Percentiles rank a stretch among this genome's conserved stretches.
phyloP scores from a whole-genome alignment of 306 rosid genomes.

The Geum urbanum region DNA sequence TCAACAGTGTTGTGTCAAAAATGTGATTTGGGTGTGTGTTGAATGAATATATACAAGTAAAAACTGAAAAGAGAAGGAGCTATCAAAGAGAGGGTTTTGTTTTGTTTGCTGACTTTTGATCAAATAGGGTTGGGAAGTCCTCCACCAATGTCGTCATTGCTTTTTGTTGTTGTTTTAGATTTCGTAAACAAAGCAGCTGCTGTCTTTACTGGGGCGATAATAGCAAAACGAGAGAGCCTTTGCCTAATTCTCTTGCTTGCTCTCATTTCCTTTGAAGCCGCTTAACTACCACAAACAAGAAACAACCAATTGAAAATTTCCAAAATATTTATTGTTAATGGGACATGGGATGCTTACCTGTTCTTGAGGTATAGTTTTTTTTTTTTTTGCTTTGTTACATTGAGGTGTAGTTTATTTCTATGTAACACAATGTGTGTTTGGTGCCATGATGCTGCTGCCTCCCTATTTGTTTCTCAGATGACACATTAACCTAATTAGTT shows the following conservation, averaged over 20 bases:
- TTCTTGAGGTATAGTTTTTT: background rate
- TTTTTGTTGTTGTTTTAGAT: too few species aligned
- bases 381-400: too few species aligned
- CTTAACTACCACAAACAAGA: constrained; percentile 26
- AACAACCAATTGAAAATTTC: constrained; percentile 14
- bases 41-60: constrained; percentile 5
- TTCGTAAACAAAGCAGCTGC: constrained; percentile 21
- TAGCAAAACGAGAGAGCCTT: constrained; percentile 1
- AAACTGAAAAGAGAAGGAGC: constrained; percentile 19
- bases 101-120: constrained; percentile 11
- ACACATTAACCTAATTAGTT: too few species aligned
- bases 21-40: background rate
- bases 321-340: constrained; percentile 25
- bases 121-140: constrained; percentile 32
- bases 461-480: background rate
- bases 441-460: background rate
- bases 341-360: constrained; percentile 17
- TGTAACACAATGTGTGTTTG: background rate
- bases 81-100: constrained; percentile 27
- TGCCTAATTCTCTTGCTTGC: background rate
- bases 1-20: background rate
- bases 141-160: constrained; percentile 10
- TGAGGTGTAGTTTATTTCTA: constrained; percentile 1
- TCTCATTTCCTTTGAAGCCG: constrained; percentile 25
- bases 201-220: constrained; percentile 30